Evolutionary conservation across 345 rosid species (phyloP).

Genomic region (Brassica carinata): DNA sequence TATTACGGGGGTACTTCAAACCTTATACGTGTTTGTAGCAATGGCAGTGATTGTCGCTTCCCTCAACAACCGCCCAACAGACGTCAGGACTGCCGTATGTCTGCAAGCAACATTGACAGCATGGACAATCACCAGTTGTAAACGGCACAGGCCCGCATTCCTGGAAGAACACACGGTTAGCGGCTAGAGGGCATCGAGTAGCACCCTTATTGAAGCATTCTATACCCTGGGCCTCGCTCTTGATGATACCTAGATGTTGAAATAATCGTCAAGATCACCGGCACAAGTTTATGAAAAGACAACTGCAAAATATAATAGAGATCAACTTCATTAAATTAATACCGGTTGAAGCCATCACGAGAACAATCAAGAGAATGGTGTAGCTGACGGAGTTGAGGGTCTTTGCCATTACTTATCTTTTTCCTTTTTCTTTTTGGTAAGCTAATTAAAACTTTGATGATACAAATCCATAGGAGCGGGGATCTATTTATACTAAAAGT

Average conservation of each 20-base stretch:
- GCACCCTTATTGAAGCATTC: neutral
- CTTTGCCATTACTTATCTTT: conserved; percentile 10
- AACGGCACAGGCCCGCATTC: neutral
- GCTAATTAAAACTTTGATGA: neutral
- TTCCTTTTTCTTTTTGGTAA: neutral
- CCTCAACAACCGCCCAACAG: neutral
- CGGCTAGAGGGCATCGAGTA: neutral
- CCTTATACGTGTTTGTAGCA: neutral
- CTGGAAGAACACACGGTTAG: neutral
- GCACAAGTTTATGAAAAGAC: neutral
- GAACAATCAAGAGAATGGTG: neutral
- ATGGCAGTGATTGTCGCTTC: neutral
- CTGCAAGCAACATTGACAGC: neutral
- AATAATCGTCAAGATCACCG: neutral
- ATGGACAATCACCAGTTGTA: neutral
- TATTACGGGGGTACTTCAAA: neutral
- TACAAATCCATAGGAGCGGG: neutral
- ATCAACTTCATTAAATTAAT: neutral
- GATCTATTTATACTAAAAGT: conserved; percentile 17
- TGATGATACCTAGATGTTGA: neutral
- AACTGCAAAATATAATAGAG: neutral
- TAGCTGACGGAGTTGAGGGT: conserved; percentile 3
- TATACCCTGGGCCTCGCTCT: neutral
- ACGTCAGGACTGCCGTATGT: neutral
- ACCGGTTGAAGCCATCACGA: conserved; percentile 1